Evolutionary conservation across 805 yeast genomes (phyloP), one percentile per base, ranked within the genome.

Genomic region (Barnettozyma vustinii): DNA sequence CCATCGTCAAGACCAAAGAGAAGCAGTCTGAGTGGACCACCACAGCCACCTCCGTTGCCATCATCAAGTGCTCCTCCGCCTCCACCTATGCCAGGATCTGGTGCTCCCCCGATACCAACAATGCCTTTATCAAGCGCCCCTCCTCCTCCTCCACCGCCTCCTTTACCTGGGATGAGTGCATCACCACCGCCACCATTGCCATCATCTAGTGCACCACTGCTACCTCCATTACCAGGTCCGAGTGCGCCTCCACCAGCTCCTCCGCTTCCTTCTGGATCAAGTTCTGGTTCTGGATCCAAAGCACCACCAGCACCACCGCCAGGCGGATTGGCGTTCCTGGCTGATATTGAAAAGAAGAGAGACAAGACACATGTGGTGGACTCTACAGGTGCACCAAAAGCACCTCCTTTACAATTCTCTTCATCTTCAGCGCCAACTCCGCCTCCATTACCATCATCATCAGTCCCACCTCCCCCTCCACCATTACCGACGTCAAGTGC

Each of bases 261-360:
- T 9, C 16, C 33, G 12, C 39, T 36, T 36, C 39, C 20, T 13
- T 50, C 61, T 16, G 44, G 51, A 10, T 55, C 56, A 37, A 27
- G 32, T 15, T 30, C n/a, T 30, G 33, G 32, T 15, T 30, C n/a
- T 30, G 33, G 16, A 30, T 13, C n/a, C 5, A 30, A 15, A 5
- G 33, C 33, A 15, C 47, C 43, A 9, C 46, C 54, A 21, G 44
- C 47, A 12, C 39, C 37, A 30, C 47, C 40, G 9, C 4, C 37
- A 32, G 40, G 37, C 10, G 74, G 69, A 0, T 59, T 80, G 20
- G 85, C 87, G 5, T 80, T 81, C 55, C 67, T 80, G 44, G 80
- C 80, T 1, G 78, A 80, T 51, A 80, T 81, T 45, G 78, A 79
- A 52, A 72, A 75, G 33, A 77, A 75, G 59, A 69, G 84, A 60